phyloP scores from a whole-genome alignment of 2,329 filamentous ascomycete species.

The Pyricularia pennisetigena region DNA sequence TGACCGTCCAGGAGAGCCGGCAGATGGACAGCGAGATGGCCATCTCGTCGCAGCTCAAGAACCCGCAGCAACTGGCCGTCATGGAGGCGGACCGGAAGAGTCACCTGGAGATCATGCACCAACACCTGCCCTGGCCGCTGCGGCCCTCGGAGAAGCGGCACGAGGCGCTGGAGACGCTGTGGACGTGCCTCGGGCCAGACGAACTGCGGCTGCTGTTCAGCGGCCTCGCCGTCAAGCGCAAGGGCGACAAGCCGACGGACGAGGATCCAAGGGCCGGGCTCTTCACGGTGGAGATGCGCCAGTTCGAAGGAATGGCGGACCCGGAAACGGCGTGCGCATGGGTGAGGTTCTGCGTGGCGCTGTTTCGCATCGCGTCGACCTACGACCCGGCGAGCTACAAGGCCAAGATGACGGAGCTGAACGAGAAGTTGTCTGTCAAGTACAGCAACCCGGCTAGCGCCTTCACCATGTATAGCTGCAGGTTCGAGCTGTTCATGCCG shows the following conservation, averaged over 20 bases:
- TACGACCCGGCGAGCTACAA: neutral
- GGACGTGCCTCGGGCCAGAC: neutral
- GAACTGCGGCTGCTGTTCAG: neutral
- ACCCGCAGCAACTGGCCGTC: neutral
- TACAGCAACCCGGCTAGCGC: neutral
- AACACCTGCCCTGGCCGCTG: neutral
- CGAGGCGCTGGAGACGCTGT: neutral
- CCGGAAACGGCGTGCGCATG: neutral
- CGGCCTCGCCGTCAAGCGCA: neutral
- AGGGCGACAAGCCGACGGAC: neutral
- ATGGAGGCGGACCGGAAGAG: neutral
- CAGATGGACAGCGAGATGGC: neutral
- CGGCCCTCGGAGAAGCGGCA: neutral
- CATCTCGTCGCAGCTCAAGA: neutral
- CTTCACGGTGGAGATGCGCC: neutral
- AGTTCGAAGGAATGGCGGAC: constrained; percentile 1
- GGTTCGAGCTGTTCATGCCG: neutral
- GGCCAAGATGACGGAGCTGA: neutral
- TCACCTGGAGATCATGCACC: neutral
- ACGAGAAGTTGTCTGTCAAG: neutral
- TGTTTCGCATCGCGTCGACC: neutral
- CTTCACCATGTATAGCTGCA: neutral
- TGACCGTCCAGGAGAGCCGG: neutral
- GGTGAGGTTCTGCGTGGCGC: constrained; percentile 1
- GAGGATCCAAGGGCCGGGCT: neutral